A percentile compares a stretch with the other conserved stretches of the same genome.
Evolutionary conservation across 2,329 filamentous ascomycete genomes (phyloP).

Genomic region (Blastomyces emzantsi): DNA sequence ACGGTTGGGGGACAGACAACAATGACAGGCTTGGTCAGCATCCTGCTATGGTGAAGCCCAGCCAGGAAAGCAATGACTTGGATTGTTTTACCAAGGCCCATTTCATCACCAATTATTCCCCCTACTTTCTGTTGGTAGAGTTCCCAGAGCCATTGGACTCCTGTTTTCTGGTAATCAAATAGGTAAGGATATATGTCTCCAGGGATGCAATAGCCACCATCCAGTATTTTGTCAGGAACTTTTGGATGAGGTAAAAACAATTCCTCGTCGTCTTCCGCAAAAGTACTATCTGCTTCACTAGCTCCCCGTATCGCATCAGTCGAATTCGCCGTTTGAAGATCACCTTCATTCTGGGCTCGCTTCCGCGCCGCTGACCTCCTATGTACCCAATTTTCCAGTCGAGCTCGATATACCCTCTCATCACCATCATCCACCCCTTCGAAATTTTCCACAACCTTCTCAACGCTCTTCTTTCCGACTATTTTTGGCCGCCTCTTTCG

Average conservation of each 20-base stretch:
- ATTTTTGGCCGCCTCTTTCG: constrained; percentile 26
- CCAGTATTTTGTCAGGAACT: constrained; percentile 63
- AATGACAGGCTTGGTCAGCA: constrained; percentile 73
- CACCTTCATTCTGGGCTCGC: constrained; percentile 32
- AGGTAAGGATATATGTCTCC: constrained; percentile 88
- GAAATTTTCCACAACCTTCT: constrained; percentile 45
- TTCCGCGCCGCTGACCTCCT: constrained; percentile 53
- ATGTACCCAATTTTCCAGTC: constrained; percentile 66
- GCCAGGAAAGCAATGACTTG: constrained; percentile 76
- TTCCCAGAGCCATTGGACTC: constrained; percentile 93
- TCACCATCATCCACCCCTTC: constrained; percentile 77
- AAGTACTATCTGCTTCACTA: constrained; percentile 33
- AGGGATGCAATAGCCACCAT: constrained; percentile 68
- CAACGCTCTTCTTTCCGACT: constrained; percentile 28
- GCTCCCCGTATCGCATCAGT: constrained; percentile 20
- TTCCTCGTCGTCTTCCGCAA: constrained; percentile 44
- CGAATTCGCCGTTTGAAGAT: constrained; percentile 22
- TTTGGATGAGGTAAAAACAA: constrained; percentile 85
- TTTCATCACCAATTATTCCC: constrained; percentile 93
- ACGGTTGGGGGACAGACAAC: constrained; percentile 91
- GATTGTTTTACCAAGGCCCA: constrained; percentile 96
- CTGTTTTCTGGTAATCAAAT: constrained; percentile 95
- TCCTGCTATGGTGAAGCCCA: constrained; percentile 83
- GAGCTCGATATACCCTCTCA: constrained; percentile 66
- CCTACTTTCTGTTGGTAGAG: constrained; percentile 82